Evolutionary conservation across 345 rosid genomes (phyloP).

Genomic region (Acer saccharum): DNA sequence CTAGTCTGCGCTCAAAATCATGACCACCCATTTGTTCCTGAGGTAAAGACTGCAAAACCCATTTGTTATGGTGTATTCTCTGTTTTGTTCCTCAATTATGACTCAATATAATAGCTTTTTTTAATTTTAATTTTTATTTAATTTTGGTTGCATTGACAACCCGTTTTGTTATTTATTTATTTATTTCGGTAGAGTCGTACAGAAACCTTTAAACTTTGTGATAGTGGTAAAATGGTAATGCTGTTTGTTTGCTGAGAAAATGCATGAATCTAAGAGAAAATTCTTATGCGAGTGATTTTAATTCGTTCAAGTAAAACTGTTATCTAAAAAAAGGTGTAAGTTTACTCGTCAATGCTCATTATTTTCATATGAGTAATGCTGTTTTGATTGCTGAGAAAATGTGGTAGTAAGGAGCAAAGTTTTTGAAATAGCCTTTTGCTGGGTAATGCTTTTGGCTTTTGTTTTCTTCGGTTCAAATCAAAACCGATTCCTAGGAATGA

Average conservation of each 20-base stretch:
- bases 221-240: background rate
- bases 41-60: conserved; percentile 33
- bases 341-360: background rate
- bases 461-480: background rate
- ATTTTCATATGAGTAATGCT: background rate
- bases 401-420: background rate
- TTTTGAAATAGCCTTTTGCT: background rate
- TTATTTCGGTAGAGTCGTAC: no score
- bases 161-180: background rate
- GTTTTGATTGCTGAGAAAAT: background rate
- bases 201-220: background rate
- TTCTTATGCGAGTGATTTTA: background rate
- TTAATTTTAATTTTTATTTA: background rate
- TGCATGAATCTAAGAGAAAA: background rate
- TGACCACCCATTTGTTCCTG: conserved; percentile 51
- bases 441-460: background rate
- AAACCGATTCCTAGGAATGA: background rate
- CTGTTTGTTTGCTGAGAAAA: background rate
- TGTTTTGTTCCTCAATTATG: conserved; percentile 12
- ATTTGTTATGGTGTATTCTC: background rate
- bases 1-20: conserved; percentile 26
- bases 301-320: background rate
- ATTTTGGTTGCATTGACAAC: conserved; percentile 2
- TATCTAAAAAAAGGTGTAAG: background rate
- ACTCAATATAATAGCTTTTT: background rate